Conservation (phyloP, 495 filamentous ascomycete species). For the Penicillium lagena region DNA sequence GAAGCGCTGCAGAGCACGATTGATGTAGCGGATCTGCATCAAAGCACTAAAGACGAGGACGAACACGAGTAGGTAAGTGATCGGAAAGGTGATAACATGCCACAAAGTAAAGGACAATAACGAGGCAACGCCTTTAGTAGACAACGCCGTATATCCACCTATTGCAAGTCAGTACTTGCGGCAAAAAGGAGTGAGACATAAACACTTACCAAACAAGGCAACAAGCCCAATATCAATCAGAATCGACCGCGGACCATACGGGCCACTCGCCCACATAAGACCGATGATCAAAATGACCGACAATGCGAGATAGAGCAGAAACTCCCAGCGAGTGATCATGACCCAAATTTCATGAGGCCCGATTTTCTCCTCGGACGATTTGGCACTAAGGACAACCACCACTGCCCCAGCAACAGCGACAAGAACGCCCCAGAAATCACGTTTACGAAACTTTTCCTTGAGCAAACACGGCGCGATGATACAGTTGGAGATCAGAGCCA, state of each 20-base stretch:
- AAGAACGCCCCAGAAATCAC: conserved; percentile 85
- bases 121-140: conserved; percentile 94
- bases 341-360: conserved; percentile 86
- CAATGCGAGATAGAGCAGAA: conserved; percentile 81
- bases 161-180: conserved; percentile 19
- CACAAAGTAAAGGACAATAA: conserved; percentile 85
- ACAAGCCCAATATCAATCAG: conserved; percentile 91
- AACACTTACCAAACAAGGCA: conserved; percentile 72
- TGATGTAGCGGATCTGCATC: conserved; percentile 94
- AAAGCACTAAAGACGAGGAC: conserved; percentile 78
- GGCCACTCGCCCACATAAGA: conserved; percentile 75
- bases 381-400: conserved; percentile 86
- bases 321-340: conserved; percentile 83
- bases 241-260: conserved; percentile 77
- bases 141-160: conserved; percentile 92
- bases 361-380: conserved; percentile 81
- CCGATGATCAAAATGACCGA: conserved; percentile 63
- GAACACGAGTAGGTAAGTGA: conserved; percentile 77
- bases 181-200: background rate
- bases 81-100: conserved; percentile 79
- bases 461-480: conserved; percentile 90
- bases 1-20: conserved; percentile 89
- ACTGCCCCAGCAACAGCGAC: conserved; percentile 84
- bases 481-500: conserved; percentile 92
- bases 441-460: conserved; percentile 76